Evolutionary conservation across 1,139 yeast genomes (phyloP).

Genomic region (Saccharomyces hybrid): DNA sequence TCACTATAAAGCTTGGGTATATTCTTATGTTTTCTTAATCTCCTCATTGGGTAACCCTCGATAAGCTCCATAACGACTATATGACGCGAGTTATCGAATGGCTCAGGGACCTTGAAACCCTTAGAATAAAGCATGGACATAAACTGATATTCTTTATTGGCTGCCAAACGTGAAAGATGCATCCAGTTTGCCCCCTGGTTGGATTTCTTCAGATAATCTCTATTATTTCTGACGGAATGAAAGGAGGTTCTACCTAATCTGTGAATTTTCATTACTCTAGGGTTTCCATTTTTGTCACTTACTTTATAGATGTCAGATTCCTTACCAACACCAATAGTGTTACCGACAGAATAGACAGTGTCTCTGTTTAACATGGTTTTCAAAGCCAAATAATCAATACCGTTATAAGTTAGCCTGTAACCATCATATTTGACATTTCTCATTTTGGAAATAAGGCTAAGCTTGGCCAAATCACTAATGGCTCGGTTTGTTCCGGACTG

Average conservation of each 20-base stretch:
- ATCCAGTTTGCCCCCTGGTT: constrained; percentile 71
- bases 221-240: constrained; percentile 81
- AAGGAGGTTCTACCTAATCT: constrained; percentile 91
- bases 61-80: constrained; percentile 89
- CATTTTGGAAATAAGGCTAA: constrained; percentile 65
- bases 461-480: constrained; percentile 79
- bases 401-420: constrained; percentile 77
- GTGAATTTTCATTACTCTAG: constrained; percentile 78
- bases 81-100: constrained; percentile 86
- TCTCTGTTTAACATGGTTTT: constrained; percentile 72
- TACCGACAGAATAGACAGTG: constrained; percentile 70
- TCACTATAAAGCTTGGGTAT: constrained; percentile 70
- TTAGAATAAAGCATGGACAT: constrained; percentile 67
- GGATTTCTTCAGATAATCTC: constrained; percentile 72
- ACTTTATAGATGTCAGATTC: constrained; percentile 94
- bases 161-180: constrained; percentile 84
- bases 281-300: constrained; percentile 56
- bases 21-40: constrained; percentile 59
- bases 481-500: constrained; percentile 71
- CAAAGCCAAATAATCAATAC: constrained; percentile 86
- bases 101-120: constrained; percentile 82
- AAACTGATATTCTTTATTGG: constrained; percentile 83
- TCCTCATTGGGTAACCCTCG: constrained; percentile 84
- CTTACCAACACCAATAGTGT: constrained; percentile 92
- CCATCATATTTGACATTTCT: constrained; percentile 92